Evolutionary conservation across 1,139 yeast species (phyloP).

Genomic region (Geotrichum citri-aurantii): DNA sequence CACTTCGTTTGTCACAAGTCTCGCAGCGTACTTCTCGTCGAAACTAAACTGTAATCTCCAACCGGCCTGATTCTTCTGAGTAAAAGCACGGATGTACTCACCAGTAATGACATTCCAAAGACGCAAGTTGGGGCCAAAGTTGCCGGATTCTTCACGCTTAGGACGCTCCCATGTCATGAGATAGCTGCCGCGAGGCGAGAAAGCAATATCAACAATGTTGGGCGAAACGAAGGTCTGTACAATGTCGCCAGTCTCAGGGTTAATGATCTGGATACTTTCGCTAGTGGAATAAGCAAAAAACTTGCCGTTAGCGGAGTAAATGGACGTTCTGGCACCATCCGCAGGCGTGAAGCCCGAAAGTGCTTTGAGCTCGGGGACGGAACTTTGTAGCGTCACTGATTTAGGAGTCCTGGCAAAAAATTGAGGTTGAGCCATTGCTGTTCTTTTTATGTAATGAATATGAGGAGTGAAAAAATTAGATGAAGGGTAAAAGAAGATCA

Average conservation of each 20-base stretch:
- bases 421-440: conserved; percentile 7
- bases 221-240: conserved; percentile 45
- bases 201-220: conserved; percentile 74
- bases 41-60: conserved; percentile 88
- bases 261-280: conserved; percentile 47
- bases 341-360: conserved; percentile 27
- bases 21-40: conserved; percentile 68
- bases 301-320: conserved; percentile 46
- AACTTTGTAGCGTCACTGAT: conserved; percentile 53
- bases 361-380: conserved; percentile 41
- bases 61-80: conserved; percentile 77
- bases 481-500: not conserved
- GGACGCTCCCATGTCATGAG: conserved; percentile 93
- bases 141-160: conserved; percentile 49
- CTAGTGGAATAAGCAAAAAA: conserved; percentile 46
- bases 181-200: conserved; percentile 84
- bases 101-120: conserved; percentile 52
- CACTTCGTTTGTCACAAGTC: conserved; percentile 51
- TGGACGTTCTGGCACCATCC: conserved; percentile 36
- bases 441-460: not conserved
- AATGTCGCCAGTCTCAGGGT: conserved; percentile 47
- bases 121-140: conserved; percentile 70
- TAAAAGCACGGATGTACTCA: conserved; percentile 56
- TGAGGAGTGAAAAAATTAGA: not conserved
- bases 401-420: conserved; percentile 55